Evolutionary conservation across 164 flowering plant genomes (phyloP), one percentile per base, ranked within the genome.

Genomic region (Vitis labrusca): DNA sequence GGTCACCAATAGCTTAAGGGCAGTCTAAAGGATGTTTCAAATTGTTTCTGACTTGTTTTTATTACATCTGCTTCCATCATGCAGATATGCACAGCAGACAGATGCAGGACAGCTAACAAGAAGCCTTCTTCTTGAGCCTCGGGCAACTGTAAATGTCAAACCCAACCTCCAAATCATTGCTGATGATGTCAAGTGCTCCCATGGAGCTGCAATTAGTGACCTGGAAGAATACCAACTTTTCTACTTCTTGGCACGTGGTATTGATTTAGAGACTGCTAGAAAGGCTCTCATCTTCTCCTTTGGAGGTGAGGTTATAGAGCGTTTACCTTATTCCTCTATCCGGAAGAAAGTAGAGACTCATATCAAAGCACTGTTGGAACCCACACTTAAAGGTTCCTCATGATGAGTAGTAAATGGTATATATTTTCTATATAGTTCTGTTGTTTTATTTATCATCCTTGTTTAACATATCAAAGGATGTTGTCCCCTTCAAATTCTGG

Each of bases 141-240:
- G 88, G 10, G 97, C 97, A 55, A 88, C 97, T 10, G 97, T 91
- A 10, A 91, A 91, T 73, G 78, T 91, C 54, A 91, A 91, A 69
- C 97, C 99, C 1, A 93, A 91, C 75, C 97, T 95, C 68, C 97
- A 93, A 76, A 93, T 93, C 10, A 80, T 89, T 37, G 98, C 98
- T 9, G 97, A 95, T 72, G 93, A 93, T 65, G 99, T 93, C 9
- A 90, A 87, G 78, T 95, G 99, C 77, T 89, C 94, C 15, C 98
- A 95, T 73, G 98, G 99, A 78, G 98, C 98, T 79, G 91, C 98
- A 55, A 90, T 93, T 51, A 87, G 99, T 64, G 93, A 91, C 73
- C 79, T 95, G 8, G 99, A 93, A 82, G 90, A 90, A 14, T 76
- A 86, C 71, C 97, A 89, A 58, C 93, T 93, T 63, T 90, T 95